Conservation (phyloP, 2,329 filamentous ascomycete genomes). For the Colletotrichum sublineola region DNA sequence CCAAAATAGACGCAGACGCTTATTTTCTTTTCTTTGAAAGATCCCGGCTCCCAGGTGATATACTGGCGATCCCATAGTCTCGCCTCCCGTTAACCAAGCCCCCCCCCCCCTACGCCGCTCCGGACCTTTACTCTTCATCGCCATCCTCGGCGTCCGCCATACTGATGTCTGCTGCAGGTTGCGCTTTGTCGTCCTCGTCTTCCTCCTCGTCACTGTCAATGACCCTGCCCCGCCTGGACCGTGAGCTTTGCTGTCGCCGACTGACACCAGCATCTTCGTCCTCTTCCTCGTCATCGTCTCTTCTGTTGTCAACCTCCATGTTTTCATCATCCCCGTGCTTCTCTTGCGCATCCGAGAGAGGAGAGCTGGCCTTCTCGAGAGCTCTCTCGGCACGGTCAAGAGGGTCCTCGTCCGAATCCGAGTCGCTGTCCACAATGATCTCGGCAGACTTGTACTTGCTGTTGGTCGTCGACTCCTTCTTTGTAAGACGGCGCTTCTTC, state of each 20-base stretch:
- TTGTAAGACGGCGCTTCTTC: constrained; percentile 71
- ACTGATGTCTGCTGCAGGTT: constrained; percentile 52
- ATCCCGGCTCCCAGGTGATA: constrained; percentile 16
- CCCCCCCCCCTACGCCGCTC: not conserved
- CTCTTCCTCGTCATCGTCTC: constrained; percentile 55
- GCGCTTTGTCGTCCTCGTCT: constrained; percentile 49
- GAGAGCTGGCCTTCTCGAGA: constrained; percentile 54
- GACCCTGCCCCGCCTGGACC: constrained; percentile 64
- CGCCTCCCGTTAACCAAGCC: constrained; percentile 9
- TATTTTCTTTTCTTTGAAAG: not conserved
- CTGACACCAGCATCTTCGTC: constrained; percentile 67
- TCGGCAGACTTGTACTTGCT: constrained; percentile 89
- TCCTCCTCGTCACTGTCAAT: constrained; percentile 70
- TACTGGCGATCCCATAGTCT: constrained; percentile 4
- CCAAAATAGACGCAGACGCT: constrained; percentile 35
- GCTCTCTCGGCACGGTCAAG: constrained; percentile 62
- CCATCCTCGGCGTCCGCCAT: constrained; percentile 56
- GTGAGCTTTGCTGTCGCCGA: constrained; percentile 59
- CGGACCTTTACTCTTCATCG: constrained; percentile 48
- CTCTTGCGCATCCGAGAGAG: constrained; percentile 51
- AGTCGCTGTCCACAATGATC: constrained; percentile 83
- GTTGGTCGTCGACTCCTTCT: constrained; percentile 58
- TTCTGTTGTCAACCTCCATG: constrained; percentile 66
- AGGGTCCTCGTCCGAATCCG: constrained; percentile 59
- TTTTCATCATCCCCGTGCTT: constrained; percentile 52